Evolutionary conservation across 2,329 filamentous ascomycete genomes (phyloP), one percentile per base, ranked within the genome.

Genomic region (Aspergillus hortae): DNA sequence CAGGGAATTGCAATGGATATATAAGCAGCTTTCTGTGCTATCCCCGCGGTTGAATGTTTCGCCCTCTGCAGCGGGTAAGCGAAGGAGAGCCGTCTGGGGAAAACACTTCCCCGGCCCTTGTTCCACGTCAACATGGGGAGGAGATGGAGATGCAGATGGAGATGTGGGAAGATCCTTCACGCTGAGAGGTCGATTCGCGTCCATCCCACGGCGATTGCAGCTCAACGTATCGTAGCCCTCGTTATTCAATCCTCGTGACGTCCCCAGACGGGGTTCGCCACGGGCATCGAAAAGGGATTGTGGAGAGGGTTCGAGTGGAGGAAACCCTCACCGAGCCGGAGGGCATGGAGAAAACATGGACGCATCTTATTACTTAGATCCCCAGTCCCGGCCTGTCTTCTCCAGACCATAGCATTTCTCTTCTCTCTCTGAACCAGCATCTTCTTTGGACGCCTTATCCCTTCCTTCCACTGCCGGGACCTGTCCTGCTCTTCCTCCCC

Each of bases 91-190:
- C 32, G 52, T 46, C 50, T 58, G 63, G 65, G 65, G 62, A 67
- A 62, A 67, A 67, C 60, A 53, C 64, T 67, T 57, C 64, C 65
- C 65, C 65, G 64, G 62, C 41, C 54, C 48, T 56, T 36, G 35
- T 49, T 51, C 40, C 49, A 57, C 40, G 15, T 21, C 40, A 38
- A 38, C 35, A 38, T 38, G 35, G 35, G 35, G 35, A 38, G 19
- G 19, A 10, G 14, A 42, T 42, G 40, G 40, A 23, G 40, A 42
- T 42, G 40, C 15, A 19, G 40, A 42, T 42, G 40, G 19, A 19
- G 40, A 42, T 42, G 59, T 55, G 55, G 42, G 17, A 46, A 55
- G 52, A 57, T 55, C 49, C 44, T 54, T 54, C 52, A 52, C 33
- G 15, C 40, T 42, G 40, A 42, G 40, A 42, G 48, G 48, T 33